Evolutionary conservation across 352 stramenopile species (phyloP).

Genomic region (Pythium grandisporangium): DNA sequence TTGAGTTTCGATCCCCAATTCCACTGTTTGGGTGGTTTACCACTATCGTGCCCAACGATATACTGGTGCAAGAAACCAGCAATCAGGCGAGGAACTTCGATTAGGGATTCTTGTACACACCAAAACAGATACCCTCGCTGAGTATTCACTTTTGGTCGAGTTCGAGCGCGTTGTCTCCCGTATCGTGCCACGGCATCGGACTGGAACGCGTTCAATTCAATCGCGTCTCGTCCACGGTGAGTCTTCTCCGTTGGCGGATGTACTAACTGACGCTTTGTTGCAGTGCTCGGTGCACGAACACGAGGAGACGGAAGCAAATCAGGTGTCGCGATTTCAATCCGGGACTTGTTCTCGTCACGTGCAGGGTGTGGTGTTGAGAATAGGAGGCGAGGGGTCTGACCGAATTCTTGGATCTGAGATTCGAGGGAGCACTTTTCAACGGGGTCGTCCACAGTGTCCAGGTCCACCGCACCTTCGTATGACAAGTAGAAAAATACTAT

Average conservation of each 20-base stretch:
- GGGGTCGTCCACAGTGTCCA: slow-evolving; percentile 47
- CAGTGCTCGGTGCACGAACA: slow-evolving; percentile 6
- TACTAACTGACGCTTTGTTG: not conserved
- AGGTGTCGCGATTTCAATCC: slow-evolving; percentile 32
- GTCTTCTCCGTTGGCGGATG: slow-evolving; percentile 7
- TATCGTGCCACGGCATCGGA: not conserved
- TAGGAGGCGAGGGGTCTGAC: slow-evolving; percentile 88
- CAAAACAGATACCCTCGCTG: slow-evolving; percentile 14
- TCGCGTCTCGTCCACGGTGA: slow-evolving; percentile 6
- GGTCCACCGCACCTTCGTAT: slow-evolving; percentile 90
- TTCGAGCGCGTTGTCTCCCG: no score
- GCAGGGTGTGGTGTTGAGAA: slow-evolving; percentile 40
- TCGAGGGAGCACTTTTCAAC: slow-evolving; percentile 32
- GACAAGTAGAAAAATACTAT: slow-evolving; percentile 90
- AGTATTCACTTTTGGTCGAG: not conserved
- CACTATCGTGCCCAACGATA: slow-evolving; percentile 18
- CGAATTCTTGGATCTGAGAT: slow-evolving; percentile 93
- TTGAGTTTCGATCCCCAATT: slow-evolving; percentile 33
- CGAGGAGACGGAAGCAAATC: slow-evolving; percentile 42
- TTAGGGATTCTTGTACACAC: slow-evolving; percentile 34
- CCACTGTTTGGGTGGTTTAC: slow-evolving; percentile 41
- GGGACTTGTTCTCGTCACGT: slow-evolving; percentile 16
- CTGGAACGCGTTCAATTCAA: slow-evolving; percentile 3
- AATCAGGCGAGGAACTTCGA: slow-evolving; percentile 20
- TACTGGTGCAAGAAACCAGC: slow-evolving; percentile 24